Conservation (phyloP, 306 rosid species). For the Crataegus laevigata region DNA sequence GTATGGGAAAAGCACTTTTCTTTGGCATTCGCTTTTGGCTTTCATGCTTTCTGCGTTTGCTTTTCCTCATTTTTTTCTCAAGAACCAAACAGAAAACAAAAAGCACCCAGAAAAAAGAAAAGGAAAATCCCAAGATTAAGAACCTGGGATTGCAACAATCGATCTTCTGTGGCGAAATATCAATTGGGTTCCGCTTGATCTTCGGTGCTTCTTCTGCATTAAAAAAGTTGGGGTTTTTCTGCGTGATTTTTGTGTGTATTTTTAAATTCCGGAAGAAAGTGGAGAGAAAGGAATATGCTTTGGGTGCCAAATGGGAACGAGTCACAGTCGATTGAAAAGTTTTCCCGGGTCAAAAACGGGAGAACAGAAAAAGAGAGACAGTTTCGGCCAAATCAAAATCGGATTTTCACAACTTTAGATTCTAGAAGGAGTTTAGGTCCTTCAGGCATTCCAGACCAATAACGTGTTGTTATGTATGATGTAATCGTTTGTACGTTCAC, state of each 20-base stretch:
- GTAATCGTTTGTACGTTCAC: no score
- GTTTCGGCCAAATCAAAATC: not conserved
- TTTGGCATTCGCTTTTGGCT: not conserved
- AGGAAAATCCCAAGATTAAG: not conserved
- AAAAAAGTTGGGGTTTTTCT: not conserved
- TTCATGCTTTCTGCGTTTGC: not conserved
- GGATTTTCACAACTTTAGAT: not conserved
- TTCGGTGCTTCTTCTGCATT: not conserved
- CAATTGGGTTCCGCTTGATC: not conserved
- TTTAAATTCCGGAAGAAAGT: not conserved
- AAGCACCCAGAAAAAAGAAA: not conserved
- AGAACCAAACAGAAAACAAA: slow-evolving; percentile 1
- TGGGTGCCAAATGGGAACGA: slow-evolving; percentile 20
- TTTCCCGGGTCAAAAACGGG: slow-evolving; percentile 23
- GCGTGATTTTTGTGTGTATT: not conserved
- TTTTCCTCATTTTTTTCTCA: not conserved
- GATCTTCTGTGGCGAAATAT: not conserved
- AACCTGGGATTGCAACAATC: not conserved
- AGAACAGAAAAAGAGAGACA: slow-evolving; percentile 8
- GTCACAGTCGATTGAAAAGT: slow-evolving; percentile 21
- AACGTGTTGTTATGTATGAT: no score
- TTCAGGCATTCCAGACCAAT: no score
- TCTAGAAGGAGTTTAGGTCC: no score
- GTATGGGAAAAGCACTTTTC: not conserved
- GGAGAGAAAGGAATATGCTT: slow-evolving; percentile 41